Evolutionary conservation across 768 basidiomycete species (phyloP), one percentile per base, ranked within the genome.

Genomic region (Botryobasidium botryosum): DNA sequence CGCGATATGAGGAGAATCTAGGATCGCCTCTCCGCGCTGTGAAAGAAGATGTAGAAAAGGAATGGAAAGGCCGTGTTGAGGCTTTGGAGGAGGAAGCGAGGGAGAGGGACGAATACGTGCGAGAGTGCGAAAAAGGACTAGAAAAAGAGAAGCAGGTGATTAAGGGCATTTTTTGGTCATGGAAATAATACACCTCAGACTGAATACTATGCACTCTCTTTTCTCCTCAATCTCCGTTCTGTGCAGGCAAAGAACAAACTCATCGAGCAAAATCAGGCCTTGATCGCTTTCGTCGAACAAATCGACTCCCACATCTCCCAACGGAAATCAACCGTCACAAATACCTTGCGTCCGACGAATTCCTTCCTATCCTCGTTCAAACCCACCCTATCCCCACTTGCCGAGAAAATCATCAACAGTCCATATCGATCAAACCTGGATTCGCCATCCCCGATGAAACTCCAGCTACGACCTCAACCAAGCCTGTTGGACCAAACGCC

Each of bases 261-360:
- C 41, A 83, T 87, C 57, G 77, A 77, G 35, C 83, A 87, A 61
- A 71, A 83, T 29, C 66, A 74, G 20, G 84, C 81, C 6, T 66
- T 88, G 32, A 72, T 79, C 3, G 70, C 81, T 5, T 88, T 88
- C 53, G 85, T 88, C 36, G 68, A 66, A 58, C 83, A 80, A 57
- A 84, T 87, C 54, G 85, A 88, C 45, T 43, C 44, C 21, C 46
- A 5, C 36, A 38, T 5, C 35, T 47, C 29, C 18, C 24, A 20
- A 21, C 48, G 12, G 25, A 35, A 3, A 13, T 42, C 15, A 39
- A 12, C 37, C 13, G 13, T 12, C 15, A 13, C 40, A 24, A 27
- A 15, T 40, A 23, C 36, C 23, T 27, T 8, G 26, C 37, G 1
- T 35, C 36, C 17, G 10, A 10, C 24, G 7, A n/a, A n/a, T 23